Conservation (phyloP, 495 filamentous ascomycete species). For the Parmelia sp. region DNA sequence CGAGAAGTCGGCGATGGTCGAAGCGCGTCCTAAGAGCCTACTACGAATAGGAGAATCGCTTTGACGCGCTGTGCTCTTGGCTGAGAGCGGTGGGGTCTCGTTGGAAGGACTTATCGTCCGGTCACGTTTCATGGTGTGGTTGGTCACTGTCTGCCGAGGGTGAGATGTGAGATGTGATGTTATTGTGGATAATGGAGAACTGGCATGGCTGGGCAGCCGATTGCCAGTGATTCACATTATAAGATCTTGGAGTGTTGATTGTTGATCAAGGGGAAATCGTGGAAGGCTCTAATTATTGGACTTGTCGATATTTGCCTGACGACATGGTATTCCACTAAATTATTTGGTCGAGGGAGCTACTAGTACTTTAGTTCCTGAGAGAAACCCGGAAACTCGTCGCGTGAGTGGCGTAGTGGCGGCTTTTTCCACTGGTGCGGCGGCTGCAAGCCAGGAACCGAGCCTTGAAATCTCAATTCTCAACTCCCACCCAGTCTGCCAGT, state of each 20-base stretch:
- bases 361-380: neutral
- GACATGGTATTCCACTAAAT: neutral
- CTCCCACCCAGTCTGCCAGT: too few species aligned
- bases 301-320: neutral
- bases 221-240: neutral
- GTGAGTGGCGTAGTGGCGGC: neutral
- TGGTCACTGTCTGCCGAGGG: neutral
- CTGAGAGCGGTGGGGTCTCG: neutral
- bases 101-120: slow-evolving; percentile 10
- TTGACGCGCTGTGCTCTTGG: slow-evolving; percentile 15
- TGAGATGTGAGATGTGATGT: neutral
- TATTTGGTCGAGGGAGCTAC: neutral
- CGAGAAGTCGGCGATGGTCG: slow-evolving; percentile 37
- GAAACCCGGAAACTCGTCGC: neutral
- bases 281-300: neutral
- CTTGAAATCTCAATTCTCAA: too few species aligned
- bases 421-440: neutral
- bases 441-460: neutral
- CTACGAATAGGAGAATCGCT: slow-evolving; percentile 35
- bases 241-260: neutral
- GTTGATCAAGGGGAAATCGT: neutral
- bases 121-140: slow-evolving; percentile 14
- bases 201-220: neutral
- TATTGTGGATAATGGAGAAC: neutral
- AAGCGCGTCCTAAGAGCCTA: slow-evolving; percentile 38